These are phyloP conservation scores for Sarocladiaceae sp. DNA, from an alignment of 2,329 filamentous ascomycete species.

Conservation along the genomic window DNA sequence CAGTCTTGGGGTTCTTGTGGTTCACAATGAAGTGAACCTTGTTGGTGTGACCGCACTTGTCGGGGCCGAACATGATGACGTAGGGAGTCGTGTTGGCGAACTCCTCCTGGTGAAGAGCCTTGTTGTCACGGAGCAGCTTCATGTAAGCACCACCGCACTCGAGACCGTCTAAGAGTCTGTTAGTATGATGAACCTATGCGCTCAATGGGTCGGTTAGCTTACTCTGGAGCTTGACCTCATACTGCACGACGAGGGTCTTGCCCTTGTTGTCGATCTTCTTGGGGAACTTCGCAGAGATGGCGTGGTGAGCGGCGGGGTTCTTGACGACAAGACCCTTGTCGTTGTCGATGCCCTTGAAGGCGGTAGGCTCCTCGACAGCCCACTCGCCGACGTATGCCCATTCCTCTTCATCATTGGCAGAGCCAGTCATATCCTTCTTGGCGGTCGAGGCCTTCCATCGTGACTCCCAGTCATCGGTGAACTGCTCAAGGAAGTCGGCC, in stretches of 20 bases:
- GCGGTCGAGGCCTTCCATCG: constrained; percentile 94
- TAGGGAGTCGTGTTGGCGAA: constrained; percentile 97
- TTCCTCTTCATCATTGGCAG: constrained; percentile 62
- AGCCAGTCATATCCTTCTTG: constrained; percentile 72
- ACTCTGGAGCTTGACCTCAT: constrained; percentile 99
- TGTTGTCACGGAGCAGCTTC: constrained; percentile 98
- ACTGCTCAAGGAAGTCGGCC: constrained; percentile 96
- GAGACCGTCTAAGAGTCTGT: constrained; percentile 64
- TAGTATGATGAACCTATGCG: not conserved
- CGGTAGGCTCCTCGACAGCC: constrained; percentile 88
- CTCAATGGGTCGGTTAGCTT: constrained; percentile 34
- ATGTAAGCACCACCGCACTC: constrained; percentile 98
- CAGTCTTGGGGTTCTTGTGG: constrained; percentile 99
- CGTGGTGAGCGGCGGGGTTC: constrained; percentile 96
- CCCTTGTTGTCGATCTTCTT: constrained; percentile 96
- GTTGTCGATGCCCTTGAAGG: constrained; percentile 88
- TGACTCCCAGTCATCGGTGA: constrained; percentile 91
- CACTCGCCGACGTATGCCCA: constrained; percentile 98
- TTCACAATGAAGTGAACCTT: constrained; percentile 99
- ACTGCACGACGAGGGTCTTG: constrained; percentile 96
- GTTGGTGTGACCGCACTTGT: constrained; percentile 99
- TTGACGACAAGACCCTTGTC: constrained; percentile 98
- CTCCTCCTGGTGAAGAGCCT: constrained; percentile 93
- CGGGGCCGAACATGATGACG: constrained; percentile 99
- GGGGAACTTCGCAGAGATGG: constrained; percentile 98